Base-by-base conservation (phyloP, 192 early-diverging fungal genomes). In the Thoreauomyces humboldtii region DNA sequence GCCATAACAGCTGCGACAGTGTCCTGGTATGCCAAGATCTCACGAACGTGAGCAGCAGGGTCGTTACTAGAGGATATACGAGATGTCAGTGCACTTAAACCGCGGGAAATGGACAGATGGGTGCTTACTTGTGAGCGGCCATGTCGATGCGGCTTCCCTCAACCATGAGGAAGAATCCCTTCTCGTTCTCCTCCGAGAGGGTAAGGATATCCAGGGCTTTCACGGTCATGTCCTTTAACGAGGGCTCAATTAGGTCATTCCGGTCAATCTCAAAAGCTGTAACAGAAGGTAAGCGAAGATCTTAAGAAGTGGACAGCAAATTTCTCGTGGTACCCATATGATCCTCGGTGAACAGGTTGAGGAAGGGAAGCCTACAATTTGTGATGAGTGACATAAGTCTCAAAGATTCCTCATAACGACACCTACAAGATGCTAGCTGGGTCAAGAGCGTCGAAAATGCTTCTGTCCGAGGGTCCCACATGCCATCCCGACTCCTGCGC, bases 71-170 rank as follows among this genome's bases (percentile, higher is more conserved):
- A 41, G 38, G n/a, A 41, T 41, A n/a, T 41, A 12, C 11, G n/a
- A 41, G 9, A 62, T 27, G 27, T 36, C 22, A 19, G n/a, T 31
- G 42, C 29, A 27, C 14, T 7, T 15, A 27, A 50, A 50, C 9
- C 22, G 47, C 7, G 7, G 12, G 9, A 50, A 24, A 24, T 50
- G 12, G 7, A 50, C 15, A 67, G 63, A 50, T 7, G 22, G 47
- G 7, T 27, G 25, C 50, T 52, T 52, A 52, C 50, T 52, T 71
- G 68, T 99, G 96, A 4, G 90, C 96, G 0, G 92, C 96, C 94
- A 97, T 95, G 70, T 99, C 92, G 61, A 98, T 98, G 43, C 93
- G 77, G 59, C 88, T 91, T 32, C 96, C 92, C 78, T 98, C 96
- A 62, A 98, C 88, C 91, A 99, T 92, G 69, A 99, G 75, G 70